phyloP scores from a whole-genome alignment of 352 stramenopile genomes.

The Phytophthora cryptogea region DNA sequence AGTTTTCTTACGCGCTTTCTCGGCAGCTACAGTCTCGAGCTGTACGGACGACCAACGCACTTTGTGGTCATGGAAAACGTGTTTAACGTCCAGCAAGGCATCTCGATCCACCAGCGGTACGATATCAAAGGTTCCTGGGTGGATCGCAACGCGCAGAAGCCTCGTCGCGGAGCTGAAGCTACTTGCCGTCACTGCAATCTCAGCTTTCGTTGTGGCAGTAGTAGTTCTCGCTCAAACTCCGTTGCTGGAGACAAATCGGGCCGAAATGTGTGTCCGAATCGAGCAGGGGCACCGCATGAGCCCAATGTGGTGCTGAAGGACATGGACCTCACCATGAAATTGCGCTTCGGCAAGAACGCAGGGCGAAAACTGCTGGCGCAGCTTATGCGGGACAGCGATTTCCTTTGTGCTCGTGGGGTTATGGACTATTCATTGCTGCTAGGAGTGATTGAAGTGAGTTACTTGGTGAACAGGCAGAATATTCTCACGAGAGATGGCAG shows the following conservation, averaged over 20 bases:
- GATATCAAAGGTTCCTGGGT: constrained; percentile 91
- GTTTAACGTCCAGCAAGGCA: constrained; percentile 78
- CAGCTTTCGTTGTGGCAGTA: constrained; percentile 56
- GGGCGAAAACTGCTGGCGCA: constrained; percentile 55
- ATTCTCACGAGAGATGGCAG: constrained; percentile 67
- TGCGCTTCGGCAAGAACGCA: constrained; percentile 55
- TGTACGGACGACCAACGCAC: constrained; percentile 73
- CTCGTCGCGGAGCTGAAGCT: constrained; percentile 53
- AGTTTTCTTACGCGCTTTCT: constrained; percentile 85
- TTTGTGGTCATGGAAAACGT: constrained; percentile 93
- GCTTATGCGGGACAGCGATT: constrained; percentile 72
- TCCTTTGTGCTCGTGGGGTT: constrained; percentile 69
- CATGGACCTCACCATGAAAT: constrained; percentile 80
- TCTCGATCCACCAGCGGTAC: constrained; percentile 83
- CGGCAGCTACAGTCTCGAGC: constrained; percentile 77
- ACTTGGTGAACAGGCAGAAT: constrained; percentile 71
- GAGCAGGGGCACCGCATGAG: constrained; percentile 55
- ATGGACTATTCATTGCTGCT: constrained; percentile 90
- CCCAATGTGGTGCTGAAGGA: constrained; percentile 83
- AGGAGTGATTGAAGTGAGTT: constrained; percentile 79
- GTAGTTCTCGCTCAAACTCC: constrained; percentile 18
- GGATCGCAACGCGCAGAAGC: constrained; percentile 72
- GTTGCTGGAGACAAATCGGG: constrained; percentile 12
- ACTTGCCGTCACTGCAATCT: constrained; percentile 79
- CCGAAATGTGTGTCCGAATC: constrained; percentile 67